Evolutionary conservation across 805 yeast genomes (phyloP), one percentile per base, ranked within the genome.

Genomic region (Candida ficus): DNA sequence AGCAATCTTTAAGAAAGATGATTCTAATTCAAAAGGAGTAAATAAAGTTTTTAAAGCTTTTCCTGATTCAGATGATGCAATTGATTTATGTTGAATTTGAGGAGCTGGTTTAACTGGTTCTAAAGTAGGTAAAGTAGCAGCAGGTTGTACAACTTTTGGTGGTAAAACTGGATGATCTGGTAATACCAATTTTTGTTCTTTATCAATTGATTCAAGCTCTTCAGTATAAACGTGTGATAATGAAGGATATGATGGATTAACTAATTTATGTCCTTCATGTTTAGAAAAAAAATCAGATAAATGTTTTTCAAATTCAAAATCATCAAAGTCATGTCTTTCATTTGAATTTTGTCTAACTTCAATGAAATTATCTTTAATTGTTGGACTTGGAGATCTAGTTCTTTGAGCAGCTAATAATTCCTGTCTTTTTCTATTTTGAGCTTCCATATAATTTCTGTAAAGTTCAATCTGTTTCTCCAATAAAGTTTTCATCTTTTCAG

Each of bases 21-120:
- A 42, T 23, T 73, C 64, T 16, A 80, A 58, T 20, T 59, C 58
- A 0, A 57, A 38, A 1, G 86, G 82, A 11, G 78, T 53, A 50
- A 68, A 78, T 2, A 78, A 56, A 0, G 76, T 64, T 38, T 83
- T 64, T 37, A 80, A 54, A 4, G 79, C 75, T 9, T 63, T 63
- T 0, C 83, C 82, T n/a, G 72, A 73, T 50, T 78, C 84, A 1
- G 81, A 75, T 32, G 54, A 56, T 38, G 67, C 64, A 20, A 59
- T 61, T 0, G 69, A 62, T 46, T 64, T 65, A 47, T 71, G 76
- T 10, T 58, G 47, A 5, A 44, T n/a, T 21, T 22, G 18, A n/a
- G 35, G n/a, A 17, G 16, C 17, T 13, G 37, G 23, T 9, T 26
- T 25, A 25, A 14, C 26, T 18, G 27, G 18, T 11, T 6, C 18